Conservation (phyloP, 257 asterid species). For the Solanum boliviense region DNA sequence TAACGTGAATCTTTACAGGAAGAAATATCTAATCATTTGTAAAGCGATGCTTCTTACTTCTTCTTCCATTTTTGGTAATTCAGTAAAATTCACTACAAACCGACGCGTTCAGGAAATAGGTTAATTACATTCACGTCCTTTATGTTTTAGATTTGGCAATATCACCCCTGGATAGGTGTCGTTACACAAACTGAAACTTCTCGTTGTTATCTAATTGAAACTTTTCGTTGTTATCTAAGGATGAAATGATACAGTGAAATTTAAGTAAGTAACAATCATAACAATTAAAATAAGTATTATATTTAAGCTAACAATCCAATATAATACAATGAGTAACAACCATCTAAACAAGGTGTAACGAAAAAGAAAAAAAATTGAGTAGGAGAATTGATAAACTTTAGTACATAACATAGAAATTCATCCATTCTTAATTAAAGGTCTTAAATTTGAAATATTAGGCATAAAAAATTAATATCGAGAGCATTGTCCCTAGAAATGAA, state of each 20-base stretch:
- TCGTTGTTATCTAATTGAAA: no score
- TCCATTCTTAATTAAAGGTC: no score
- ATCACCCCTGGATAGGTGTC: background rate
- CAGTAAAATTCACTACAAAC: background rate
- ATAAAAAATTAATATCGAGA: accelerated
- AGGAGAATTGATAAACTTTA: background rate
- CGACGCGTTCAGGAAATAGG: background rate
- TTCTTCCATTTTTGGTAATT: background rate
- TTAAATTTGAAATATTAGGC: background rate
- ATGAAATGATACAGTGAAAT: no score
- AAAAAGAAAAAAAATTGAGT: background rate
- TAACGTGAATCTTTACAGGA: background rate
- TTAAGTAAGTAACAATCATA: background rate
- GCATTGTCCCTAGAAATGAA: accelerated
- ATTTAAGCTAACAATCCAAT: no score
- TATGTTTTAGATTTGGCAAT: background rate
- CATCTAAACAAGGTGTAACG: background rate
- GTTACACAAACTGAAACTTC: background rate
- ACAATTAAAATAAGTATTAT: background rate
- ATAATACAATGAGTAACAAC: background rate
- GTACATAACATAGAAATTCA: background rate
- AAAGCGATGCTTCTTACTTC: slow-evolving; percentile 5
- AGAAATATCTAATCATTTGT: slow-evolving; percentile 2
- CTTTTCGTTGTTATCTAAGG: background rate
- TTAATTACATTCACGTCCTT: background rate